phyloP scores from a whole-genome alignment of 257 asterid species.

The Salvia hispanica region DNA sequence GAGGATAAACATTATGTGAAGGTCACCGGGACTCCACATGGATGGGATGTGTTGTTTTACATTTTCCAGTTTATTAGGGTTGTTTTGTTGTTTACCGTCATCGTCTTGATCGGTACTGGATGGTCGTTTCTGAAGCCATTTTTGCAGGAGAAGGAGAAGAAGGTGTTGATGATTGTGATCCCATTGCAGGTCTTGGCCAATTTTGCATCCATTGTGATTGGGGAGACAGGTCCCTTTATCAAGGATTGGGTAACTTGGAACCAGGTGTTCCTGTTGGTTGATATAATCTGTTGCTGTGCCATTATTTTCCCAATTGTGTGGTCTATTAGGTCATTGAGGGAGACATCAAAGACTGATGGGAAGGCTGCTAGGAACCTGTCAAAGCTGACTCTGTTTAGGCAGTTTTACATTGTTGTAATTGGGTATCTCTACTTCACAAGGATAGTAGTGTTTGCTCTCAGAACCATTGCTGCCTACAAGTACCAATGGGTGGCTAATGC shows the following conservation, averaged over 20 bases:
- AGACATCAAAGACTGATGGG: slow-evolving; percentile 95
- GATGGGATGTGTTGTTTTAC: slow-evolving; percentile 97
- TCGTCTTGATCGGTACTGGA: slow-evolving; percentile 84
- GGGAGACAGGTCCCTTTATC: slow-evolving; percentile 95
- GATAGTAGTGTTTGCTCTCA: slow-evolving; percentile 90
- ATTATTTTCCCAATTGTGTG: slow-evolving; percentile 95
- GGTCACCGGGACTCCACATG: slow-evolving; percentile 94
- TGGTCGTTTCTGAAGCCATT: slow-evolving; percentile 94
- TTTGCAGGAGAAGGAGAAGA: slow-evolving; percentile 92
- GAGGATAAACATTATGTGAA: slow-evolving; percentile 96
- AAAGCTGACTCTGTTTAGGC: slow-evolving; percentile 89
- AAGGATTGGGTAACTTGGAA: slow-evolving; percentile 97
- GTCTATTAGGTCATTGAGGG: slow-evolving; percentile 95
- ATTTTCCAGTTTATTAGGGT: slow-evolving; percentile 88
- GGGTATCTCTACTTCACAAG: slow-evolving; percentile 95
- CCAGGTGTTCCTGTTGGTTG: slow-evolving; percentile 86
- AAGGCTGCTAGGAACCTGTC: slow-evolving; percentile 96
- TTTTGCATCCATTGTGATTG: slow-evolving; percentile 83
- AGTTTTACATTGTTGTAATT: slow-evolving; percentile 88
- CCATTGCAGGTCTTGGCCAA: slow-evolving; percentile 94
- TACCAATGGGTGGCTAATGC: slow-evolving; percentile 95
- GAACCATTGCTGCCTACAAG: slow-evolving; percentile 86
- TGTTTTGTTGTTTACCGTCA: slow-evolving; percentile 79
- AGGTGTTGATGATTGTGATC: slow-evolving; percentile 95
- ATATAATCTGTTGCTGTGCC: slow-evolving; percentile 88